Conservation (phyloP, 305 asterid species). For the Plantago lanceolata region DNA sequence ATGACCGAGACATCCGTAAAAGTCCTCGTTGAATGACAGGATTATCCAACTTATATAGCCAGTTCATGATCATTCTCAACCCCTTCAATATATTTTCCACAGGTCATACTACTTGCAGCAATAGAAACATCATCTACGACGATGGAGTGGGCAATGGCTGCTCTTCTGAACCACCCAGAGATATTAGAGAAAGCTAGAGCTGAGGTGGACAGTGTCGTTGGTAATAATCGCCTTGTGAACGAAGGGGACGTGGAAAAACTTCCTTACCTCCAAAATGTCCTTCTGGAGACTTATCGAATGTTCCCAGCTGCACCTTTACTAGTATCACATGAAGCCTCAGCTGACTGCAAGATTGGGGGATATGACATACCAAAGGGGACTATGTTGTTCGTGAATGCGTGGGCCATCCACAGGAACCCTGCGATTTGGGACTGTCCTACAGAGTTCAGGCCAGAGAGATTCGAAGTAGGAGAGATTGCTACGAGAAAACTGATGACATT, state of each 20-base stretch:
- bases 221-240: conserved; percentile 5
- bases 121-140: conserved; percentile 5
- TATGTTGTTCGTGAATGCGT: conserved; percentile 9
- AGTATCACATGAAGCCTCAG: conserved; percentile 11
- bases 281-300: background rate
- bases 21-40: too few species aligned
- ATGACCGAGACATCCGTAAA: too few species aligned
- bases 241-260: conserved; percentile 7
- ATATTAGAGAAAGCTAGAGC: conserved; percentile 9
- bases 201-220: conserved; percentile 10
- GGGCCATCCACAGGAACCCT: conserved; percentile 19
- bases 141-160: conserved; percentile 24
- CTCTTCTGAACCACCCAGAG: conserved; percentile 12
- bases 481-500: conserved; percentile 6
- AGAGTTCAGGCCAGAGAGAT: conserved; percentile 14
- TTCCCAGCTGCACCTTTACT: conserved; percentile 6
- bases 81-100: background rate
- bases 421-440: conserved; percentile 10
- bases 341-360: conserved; percentile 14
- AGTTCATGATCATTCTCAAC: background rate
- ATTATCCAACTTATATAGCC: background rate
- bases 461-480: background rate
- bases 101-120: conserved; percentile 10
- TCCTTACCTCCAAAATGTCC: conserved; percentile 2
- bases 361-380: conserved; percentile 15